Base-by-base conservation (phyloP, 2,329 filamentous ascomycete genomes). In the Dothiorella sarmentorum region DNA sequence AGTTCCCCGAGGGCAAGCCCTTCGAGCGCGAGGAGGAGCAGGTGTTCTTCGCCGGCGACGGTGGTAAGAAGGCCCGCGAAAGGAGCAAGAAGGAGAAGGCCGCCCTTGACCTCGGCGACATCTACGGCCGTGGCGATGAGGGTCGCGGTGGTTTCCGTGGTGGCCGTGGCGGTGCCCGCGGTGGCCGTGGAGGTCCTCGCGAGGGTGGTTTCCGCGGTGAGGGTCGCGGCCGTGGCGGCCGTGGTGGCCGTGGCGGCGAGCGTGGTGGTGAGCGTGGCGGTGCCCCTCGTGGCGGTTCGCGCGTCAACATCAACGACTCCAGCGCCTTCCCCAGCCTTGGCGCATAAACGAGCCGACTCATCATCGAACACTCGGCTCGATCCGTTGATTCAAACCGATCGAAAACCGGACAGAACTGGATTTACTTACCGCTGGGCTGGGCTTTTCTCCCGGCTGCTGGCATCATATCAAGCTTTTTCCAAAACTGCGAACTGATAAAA, bases 81-180 rank as follows among this genome's bases (percentile, higher is more conserved):
- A 90, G 91, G 73, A 88, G 93, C 82, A 88, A 89, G 80, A 94
- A 94, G 85, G 84, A 89, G 79, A 97, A 97, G 88, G 85, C 90
- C 76, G 77, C 89, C 73, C 75, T 97, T 69, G 91, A 96, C 71
- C 90, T 97, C 65, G 92, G 96, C 76, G 85, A 91, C 62, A 72
- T 79, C 85, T 89, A 70, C 56, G 69, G 73, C 62, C 71, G 71
- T 62, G 67, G 66, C 68, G 89, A 93, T 80, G 81, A 83, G 58
- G n/a, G n/a, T n/a, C 68, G 71, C 59, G 64, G 64, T 35, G 67
- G 66, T 60, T 63, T 61, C 58, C 61, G 63, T 58, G 65, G 61
- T 40, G 66, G 68, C 37, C 62, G 64, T 40, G 63, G 64, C 44
- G 66, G 67, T 7, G 62, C 66, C 53, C 65, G 70, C 55, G 67